phyloP scores from a whole-genome alignment of 192 early-diverging fungal species.

The Mortierella hygrophila region DNA sequence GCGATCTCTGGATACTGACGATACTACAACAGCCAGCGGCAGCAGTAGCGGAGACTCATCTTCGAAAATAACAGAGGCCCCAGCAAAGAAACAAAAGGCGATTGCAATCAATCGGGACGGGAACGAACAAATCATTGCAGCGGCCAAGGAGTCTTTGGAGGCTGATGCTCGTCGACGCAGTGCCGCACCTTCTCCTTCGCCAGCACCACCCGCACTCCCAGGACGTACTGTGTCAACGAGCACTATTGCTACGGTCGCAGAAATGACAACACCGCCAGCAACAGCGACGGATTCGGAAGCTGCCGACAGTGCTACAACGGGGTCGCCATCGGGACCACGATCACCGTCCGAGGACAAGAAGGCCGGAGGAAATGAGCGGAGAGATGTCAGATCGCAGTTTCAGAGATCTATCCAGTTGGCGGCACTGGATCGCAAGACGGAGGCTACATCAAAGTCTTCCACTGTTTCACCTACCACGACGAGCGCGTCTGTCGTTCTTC shows the following conservation, averaged over 20 bases:
- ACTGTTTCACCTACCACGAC: not conserved
- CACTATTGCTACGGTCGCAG: not conserved
- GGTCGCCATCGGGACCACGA: not conserved
- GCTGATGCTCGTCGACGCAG: constrained; percentile 38
- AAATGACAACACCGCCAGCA: not conserved
- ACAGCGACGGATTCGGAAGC: not conserved
- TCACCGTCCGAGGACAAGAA: constrained; percentile 22
- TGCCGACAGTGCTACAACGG: not conserved
- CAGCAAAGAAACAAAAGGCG: constrained; percentile 18
- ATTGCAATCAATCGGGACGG: constrained; percentile 5
- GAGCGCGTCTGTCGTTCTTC: not conserved
- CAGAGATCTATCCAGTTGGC: constrained; percentile 41
- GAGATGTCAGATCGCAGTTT: constrained; percentile 43
- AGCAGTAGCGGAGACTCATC: not conserved
- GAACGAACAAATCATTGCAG: constrained; percentile 14
- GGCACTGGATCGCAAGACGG: constrained; percentile 29
- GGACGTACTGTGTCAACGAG: not conserved
- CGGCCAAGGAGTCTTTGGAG: constrained; percentile 33
- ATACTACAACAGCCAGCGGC: not conserved
- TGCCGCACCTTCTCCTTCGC: constrained; percentile 41
- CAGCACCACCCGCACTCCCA: constrained; percentile 20
- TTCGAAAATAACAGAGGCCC: not conserved
- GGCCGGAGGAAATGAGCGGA: not conserved
- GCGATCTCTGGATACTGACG: constrained; percentile 11
- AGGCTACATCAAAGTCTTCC: not conserved